phyloP scores from a whole-genome alignment of 1,139 yeast genomes.

The Geotrichum macrosporum region DNA sequence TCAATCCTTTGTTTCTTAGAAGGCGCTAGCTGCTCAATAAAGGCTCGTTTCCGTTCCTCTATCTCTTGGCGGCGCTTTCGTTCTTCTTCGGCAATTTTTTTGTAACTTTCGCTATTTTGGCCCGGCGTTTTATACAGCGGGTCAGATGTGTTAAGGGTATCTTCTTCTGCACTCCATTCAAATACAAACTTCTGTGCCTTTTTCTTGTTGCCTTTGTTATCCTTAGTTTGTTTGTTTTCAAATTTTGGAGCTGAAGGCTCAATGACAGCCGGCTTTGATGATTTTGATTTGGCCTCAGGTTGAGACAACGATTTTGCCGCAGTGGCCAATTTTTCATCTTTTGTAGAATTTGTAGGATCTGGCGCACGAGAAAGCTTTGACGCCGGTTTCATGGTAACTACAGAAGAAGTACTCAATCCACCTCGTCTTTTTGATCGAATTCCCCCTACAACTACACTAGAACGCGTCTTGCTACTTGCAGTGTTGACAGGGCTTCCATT shows the following conservation, averaged over 20 bases:
- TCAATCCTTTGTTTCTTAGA: constrained; percentile 21
- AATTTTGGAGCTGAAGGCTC: background rate
- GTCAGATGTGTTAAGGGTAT: constrained; percentile 49
- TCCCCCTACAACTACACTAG: background rate
- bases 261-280: background rate
- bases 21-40: constrained; percentile 21
- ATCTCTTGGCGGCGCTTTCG: no score
- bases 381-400: background rate
- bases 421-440: constrained; percentile 7
- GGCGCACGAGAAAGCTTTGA: background rate
- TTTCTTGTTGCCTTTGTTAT: constrained; percentile 14
- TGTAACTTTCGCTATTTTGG: constrained; percentile 24
- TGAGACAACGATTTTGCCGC: constrained; percentile 6
- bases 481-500: background rate
- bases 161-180: constrained; percentile 67
- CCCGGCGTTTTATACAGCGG: constrained; percentile 39
- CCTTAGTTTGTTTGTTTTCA: background rate
- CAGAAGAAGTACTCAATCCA: constrained; percentile 13
- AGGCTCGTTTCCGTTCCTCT: constrained; percentile 20
- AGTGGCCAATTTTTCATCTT: background rate
- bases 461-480: background rate
- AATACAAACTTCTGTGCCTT: constrained; percentile 49
- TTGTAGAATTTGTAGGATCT: background rate
- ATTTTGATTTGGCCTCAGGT: background rate
- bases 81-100: constrained; percentile 35